Evolutionary conservation across 306 rosid species (phyloP), one percentile per base, ranked within the genome.

Genomic region (Cyclanthera cordifolia): DNA sequence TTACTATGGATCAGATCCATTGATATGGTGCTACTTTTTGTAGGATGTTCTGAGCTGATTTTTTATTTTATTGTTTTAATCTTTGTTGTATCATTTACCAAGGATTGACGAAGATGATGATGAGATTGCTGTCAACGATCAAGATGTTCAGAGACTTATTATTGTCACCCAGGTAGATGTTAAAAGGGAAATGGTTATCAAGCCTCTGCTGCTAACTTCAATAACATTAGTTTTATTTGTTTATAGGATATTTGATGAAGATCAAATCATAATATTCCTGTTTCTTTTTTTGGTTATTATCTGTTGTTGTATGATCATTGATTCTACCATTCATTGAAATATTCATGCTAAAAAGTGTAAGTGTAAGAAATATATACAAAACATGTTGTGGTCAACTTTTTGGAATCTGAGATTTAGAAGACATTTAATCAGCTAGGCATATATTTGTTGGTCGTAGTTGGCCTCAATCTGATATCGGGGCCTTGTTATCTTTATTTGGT

Each of bases 21-120:
- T 45, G 70, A 24, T 45, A 24, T 64, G 34, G 68, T 17, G 27
- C 41, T 39, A 45, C 70, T 13, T 19, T 49, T 69, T 51, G 41
- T 50, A 53, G 73, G 15, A 69, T 69, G 60, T 49, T 69, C 19
- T 5, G 21, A 69, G 53, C 34, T 50, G 27, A 53, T 68, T 19
- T 10, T 58, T 41, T 73, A 67, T 71, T 34, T 30, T 30, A 12
- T 21, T 63, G 14, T 41, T 55, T 25, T 50, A 30, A 34, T 67
- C 79, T 68, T 70, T 75, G 65, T 70, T 72, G 37, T 28, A 65
- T 83, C 80, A 48, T 56, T 57, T 28, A 65, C 54, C 50, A 76
- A 90, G 96, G 84, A 81, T 82, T 59, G 96, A 87, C 23, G 91
- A 89, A 13, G 99, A 86, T 30, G 95, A 93, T 48, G 96, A 90